A percentile compares a stretch with the other conserved stretches of the same genome.
Evolutionary conservation across 208 protist genomes (phyloP).

Genomic region (Herpetomonas tarakana): DNA sequence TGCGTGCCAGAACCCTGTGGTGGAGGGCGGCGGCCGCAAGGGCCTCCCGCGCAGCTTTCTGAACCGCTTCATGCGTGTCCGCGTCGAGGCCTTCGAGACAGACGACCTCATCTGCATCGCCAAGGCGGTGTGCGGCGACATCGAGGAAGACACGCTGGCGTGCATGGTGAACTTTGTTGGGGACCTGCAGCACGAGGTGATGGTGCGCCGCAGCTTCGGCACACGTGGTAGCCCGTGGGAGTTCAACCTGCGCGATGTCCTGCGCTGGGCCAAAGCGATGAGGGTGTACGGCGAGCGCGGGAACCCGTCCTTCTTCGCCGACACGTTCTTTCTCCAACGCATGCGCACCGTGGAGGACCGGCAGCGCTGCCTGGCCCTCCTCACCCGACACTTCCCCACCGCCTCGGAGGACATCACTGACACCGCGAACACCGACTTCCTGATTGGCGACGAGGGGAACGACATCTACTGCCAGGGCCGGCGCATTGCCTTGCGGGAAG

Average conservation of each 20-base stretch:
- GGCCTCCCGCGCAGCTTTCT: slow-evolving; percentile 99
- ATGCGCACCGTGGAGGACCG: slow-evolving; percentile 82
- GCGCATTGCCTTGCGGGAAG: slow-evolving; percentile 24
- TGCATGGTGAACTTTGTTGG: slow-evolving; percentile 96
- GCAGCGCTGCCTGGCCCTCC: slow-evolving; percentile 29
- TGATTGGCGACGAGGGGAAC: slow-evolving; percentile 39
- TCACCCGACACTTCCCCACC: slow-evolving; percentile 45
- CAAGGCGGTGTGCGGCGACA: slow-evolving; percentile 66
- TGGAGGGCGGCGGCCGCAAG: slow-evolving; percentile 98
- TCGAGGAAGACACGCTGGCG: slow-evolving; percentile 62
- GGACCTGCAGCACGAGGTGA: slow-evolving; percentile 86
- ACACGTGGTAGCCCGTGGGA: slow-evolving; percentile 97
- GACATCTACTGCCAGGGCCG: slow-evolving; percentile 56
- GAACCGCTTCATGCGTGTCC: slow-evolving; percentile 99
- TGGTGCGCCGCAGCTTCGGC: slow-evolving; percentile 82
- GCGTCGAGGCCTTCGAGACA: slow-evolving; percentile 87
- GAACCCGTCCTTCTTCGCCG: slow-evolving; percentile 60
- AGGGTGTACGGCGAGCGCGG: slow-evolving; percentile 39
- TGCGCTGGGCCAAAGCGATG: slow-evolving; percentile 97
- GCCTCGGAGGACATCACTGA: slow-evolving; percentile 11
- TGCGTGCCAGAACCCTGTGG: slow-evolving; percentile 98
- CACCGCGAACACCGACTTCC: slow-evolving; percentile 56
- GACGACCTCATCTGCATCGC: slow-evolving; percentile 89
- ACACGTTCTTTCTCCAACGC: slow-evolving; percentile 86
- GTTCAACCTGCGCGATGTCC: slow-evolving; percentile 99